Conservation (phyloP, 352 stramenopile species). For the Hyaloperonospora arabidopsidis region DNA sequence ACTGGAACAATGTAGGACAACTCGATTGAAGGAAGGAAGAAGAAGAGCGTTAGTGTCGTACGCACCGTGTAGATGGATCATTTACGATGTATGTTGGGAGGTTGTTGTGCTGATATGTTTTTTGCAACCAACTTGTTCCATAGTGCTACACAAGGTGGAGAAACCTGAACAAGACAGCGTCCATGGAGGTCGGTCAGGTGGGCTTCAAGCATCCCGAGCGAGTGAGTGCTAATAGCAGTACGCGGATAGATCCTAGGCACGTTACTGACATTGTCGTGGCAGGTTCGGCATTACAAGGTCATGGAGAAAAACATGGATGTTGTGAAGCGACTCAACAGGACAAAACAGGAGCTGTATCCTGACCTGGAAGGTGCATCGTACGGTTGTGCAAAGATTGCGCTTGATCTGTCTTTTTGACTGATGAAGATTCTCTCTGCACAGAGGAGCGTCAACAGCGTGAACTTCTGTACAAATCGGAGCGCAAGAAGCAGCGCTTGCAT, state of each 20-base stretch:
- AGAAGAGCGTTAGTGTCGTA: slow-evolving; percentile 82
- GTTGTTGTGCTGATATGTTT: neutral
- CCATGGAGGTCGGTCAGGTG: slow-evolving; percentile 90
- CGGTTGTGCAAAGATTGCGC: slow-evolving; percentile 1
- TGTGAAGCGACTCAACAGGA: slow-evolving; percentile 82
- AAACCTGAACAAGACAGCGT: slow-evolving; percentile 87
- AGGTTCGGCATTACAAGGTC: slow-evolving; percentile 70
- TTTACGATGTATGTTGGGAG: neutral
- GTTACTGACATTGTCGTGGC: neutral
- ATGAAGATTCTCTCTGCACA: slow-evolving; percentile 13
- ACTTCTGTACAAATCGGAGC: slow-evolving; percentile 59
- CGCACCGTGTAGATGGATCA: slow-evolving; percentile 1
- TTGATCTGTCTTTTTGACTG: slow-evolving; percentile 6
- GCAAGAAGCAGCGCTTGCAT: slow-evolving; percentile 59
- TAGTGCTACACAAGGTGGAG: slow-evolving; percentile 90
- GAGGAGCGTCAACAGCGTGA: slow-evolving; percentile 60
- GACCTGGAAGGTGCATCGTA: slow-evolving; percentile 59
- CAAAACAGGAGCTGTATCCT: slow-evolving; percentile 68
- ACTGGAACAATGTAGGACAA: slow-evolving; percentile 52
- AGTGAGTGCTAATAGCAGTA: slow-evolving; percentile 20
- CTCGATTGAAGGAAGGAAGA: slow-evolving; percentile 91
- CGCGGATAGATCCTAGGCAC: neutral
- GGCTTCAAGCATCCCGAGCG: slow-evolving; percentile 67
- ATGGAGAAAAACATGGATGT: slow-evolving; percentile 83
- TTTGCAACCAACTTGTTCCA: neutral